phyloP scores from a whole-genome alignment of 176 grass and related monocot species.

The Poa pratensis region DNA sequence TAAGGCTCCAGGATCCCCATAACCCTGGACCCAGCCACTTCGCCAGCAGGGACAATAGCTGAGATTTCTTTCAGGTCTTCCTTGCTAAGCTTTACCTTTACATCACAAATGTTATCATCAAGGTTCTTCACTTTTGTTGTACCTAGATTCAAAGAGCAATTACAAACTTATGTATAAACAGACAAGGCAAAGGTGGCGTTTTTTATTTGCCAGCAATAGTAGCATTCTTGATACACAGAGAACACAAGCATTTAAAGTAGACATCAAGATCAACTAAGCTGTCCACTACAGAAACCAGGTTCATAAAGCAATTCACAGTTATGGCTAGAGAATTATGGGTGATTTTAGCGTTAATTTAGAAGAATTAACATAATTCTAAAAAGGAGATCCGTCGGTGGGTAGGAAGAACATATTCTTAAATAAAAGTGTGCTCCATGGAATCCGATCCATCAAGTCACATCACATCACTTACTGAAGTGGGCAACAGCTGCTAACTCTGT shows the following conservation, averaged over 20 bases:
- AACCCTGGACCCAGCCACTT: conserved; percentile 61
- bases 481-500: conserved; percentile 6
- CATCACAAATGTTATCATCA: conserved; percentile 59
- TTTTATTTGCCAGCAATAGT: background rate
- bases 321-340: background rate
- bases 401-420: conserved; percentile 38
- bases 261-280: background rate
- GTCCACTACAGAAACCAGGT: background rate
- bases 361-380: background rate
- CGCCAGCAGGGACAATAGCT: conserved; percentile 43
- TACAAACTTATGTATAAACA: conserved; percentile 28
- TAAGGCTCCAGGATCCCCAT: conserved; percentile 54
- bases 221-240: background rate
- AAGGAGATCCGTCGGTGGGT: background rate
- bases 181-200: background rate
- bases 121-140: conserved; percentile 79
- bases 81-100: conserved; percentile 69
- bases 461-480: background rate
- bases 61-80: conserved; percentile 60
- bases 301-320: conserved; percentile 18
- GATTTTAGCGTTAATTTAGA: conserved; percentile 18
- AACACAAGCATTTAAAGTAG: background rate
- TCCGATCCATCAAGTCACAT: conserved; percentile 20
- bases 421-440: conserved; percentile 16
- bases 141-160: conserved; percentile 52